Base-by-base conservation (phyloP, 352 stramenopile genomes). In the Lagenidium sp. region DNA sequence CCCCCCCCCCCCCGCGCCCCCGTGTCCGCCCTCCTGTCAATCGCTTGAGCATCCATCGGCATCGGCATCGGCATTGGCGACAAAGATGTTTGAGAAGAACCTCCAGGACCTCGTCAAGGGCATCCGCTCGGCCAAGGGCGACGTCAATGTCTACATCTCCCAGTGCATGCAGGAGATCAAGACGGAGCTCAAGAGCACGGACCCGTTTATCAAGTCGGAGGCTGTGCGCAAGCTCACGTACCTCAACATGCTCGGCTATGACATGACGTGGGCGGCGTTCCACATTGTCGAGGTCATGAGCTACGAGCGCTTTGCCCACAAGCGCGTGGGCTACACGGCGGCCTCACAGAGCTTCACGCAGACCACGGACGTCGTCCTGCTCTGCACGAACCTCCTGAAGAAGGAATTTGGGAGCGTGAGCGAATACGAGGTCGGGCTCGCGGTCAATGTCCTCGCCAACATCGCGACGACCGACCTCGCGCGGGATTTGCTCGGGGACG, bases 51-150 rank as follows among this genome's bases (percentile, higher is more conserved):
- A n/a, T n/a, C n/a, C n/a, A n/a, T n/a, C n/a, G n/a, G n/a, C n/a
- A n/a, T n/a, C n/a, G n/a, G n/a, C n/a, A n/a, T n/a, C n/a, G n/a
- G n/a, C n/a, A n/a, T n/a, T n/a, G n/a, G n/a, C n/a, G n/a, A n/a
- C n/a, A n/a, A n/a, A n/a, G n/a, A 98, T 99, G 94, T 99, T 98
- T 63, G 94, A 99, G 75, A 99, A 98, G 76, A 98, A 85, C 29
- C 68, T 99, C 35, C 93, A 98, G 55, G 96, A 99, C 64, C 72
- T 99, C 26, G 95, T 99, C 10, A 99, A 98, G 74, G 96, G 97
- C 50, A 99, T 99, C 61, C 95, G 97, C 43, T 94, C 91, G 41
- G 66, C 93, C 63, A 99, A 98, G 57, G 82, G 89, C 53, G 95
- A 99, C 50, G 91, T 96, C 31, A 88, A 69, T 18, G 65, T 96